Conservation (phyloP, 2,329 filamentous ascomycete genomes). For the Phaeophleospora eucalypticola region DNA sequence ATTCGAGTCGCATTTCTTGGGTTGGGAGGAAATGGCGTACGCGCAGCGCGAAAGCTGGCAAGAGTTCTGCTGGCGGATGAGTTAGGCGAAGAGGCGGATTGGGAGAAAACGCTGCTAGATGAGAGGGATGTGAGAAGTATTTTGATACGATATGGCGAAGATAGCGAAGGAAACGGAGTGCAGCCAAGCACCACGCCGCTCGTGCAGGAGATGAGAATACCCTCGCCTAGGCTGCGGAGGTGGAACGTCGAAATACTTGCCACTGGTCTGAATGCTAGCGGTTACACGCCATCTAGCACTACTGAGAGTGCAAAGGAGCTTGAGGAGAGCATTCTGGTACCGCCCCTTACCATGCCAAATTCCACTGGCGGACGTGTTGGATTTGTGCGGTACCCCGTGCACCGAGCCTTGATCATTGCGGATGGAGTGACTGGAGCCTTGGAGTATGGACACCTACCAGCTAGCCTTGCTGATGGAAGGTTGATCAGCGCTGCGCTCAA, state of each 20-base stretch:
- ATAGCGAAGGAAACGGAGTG: constrained; percentile 47
- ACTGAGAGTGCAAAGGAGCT: constrained; percentile 36
- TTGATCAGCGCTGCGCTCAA: constrained; percentile 57
- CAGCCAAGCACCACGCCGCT: constrained; percentile 46
- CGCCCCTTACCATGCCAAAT: constrained; percentile 63
- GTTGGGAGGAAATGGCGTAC: constrained; percentile 31
- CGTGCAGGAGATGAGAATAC: constrained; percentile 58
- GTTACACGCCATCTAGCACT: constrained; percentile 23
- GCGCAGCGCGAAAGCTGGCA: constrained; percentile 61
- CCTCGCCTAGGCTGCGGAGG: constrained; percentile 58
- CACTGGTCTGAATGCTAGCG: constrained; percentile 49
- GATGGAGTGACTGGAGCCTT: constrained; percentile 68
- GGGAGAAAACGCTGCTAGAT: constrained; percentile 42
- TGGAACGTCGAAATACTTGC: constrained; percentile 62
- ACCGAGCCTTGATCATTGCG: constrained; percentile 71
- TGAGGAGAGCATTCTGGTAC: constrained; percentile 68
- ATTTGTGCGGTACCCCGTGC: constrained; percentile 74
- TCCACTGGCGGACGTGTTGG: constrained; percentile 62
- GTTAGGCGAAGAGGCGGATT: constrained; percentile 37
- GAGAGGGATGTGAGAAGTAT: constrained; percentile 36
- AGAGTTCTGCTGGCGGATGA: constrained; percentile 54
- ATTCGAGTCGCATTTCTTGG: constrained; percentile 53
- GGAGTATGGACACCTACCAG: constrained; percentile 42
- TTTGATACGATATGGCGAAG: constrained; percentile 50
- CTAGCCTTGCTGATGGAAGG: constrained; percentile 30